These are phyloP conservation scores for Phialocephala sp. DNA, from an alignment of 2,329 filamentous ascomycete species.

Conservation along the genomic window DNA sequence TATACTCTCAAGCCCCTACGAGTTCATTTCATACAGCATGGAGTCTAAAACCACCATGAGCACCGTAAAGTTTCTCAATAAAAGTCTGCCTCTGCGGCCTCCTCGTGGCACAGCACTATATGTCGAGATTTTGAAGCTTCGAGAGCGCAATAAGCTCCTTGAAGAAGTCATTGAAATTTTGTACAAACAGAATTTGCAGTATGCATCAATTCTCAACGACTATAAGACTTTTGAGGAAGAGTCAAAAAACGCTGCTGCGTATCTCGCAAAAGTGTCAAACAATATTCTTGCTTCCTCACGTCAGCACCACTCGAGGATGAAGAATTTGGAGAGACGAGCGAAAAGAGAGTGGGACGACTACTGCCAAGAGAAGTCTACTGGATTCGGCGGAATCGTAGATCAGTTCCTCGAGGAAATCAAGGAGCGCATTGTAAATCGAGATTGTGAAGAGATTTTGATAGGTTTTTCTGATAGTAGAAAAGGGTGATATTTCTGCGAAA, in stretches of 20 bases:
- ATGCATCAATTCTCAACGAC: not conserved
- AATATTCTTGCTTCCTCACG: not conserved
- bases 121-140: not conserved
- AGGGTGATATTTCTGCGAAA: not conserved
- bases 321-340: not conserved
- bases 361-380: not conserved
- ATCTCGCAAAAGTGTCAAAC: not conserved
- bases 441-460: not conserved
- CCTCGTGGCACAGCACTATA: not conserved
- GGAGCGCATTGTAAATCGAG: constrained; percentile 1
- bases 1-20: too few relatives aligned
- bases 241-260: not conserved
- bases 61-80: not conserved
- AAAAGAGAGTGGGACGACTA: constrained; percentile 2
- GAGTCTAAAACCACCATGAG: not conserved
- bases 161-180: constrained; percentile 6
- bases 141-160: not conserved
- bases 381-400: not conserved
- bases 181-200: constrained; percentile 1
- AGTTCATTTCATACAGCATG: too few relatives aligned
- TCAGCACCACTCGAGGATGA: constrained; percentile 2
- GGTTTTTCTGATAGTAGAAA: not conserved
- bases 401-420: not conserved
- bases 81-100: not conserved
- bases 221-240: not conserved